Base-by-base conservation (phyloP, 2,329 filamentous ascomycete species). In the Ceratocystis lukuohia region DNA sequence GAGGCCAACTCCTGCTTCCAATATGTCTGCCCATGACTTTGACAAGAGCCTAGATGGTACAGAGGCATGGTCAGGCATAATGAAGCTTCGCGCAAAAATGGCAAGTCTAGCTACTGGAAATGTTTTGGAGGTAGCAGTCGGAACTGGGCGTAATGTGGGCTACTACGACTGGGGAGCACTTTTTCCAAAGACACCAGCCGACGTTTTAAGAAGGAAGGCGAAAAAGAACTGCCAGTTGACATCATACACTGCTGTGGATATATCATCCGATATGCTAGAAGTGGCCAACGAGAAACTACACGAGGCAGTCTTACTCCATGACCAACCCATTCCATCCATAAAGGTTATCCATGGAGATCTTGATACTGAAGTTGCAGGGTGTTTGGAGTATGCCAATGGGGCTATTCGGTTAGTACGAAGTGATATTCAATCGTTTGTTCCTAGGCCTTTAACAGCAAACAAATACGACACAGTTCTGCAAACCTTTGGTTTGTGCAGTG, bases 401-500 rank as follows among this genome's bases (percentile, higher is more conserved):
- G 74, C 73, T n/a, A 72, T 83, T 28, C 77, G 80, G n/a, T 71
- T 83, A 46, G 71, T 82, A 61, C 73, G 77, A 70, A 77, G 75
- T 56, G 81, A 84, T 69, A 80, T 79, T 2, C 77, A 79, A 68
- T 69, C 74, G 44, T 70, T 74, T 0, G 73, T 83, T 1, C 80
- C 80, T 1, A 65, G 72, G 4, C 74, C 77, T 68, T 56, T 75
- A 68, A 33, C 4, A n/a, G 41, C 59, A 3, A 46, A 41, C 64
- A 66, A 56, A 5, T 87, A 86, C 74, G 84, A 87, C 74, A 86
- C 83, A 1, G 75, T 87, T 46, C 72, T 87, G 37, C 84, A 87
- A 71, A 85, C 83, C 0, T 87, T 87, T 74, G 84, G 84, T 3
- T 78, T 87, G 30, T 87, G 84, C 74, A 84, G 81, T 70, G 84